Evolutionary conservation across 1,139 yeast genomes (phyloP), one percentile per base, ranked within the genome.

Genomic region (Suhomyces yuchorum): DNA sequence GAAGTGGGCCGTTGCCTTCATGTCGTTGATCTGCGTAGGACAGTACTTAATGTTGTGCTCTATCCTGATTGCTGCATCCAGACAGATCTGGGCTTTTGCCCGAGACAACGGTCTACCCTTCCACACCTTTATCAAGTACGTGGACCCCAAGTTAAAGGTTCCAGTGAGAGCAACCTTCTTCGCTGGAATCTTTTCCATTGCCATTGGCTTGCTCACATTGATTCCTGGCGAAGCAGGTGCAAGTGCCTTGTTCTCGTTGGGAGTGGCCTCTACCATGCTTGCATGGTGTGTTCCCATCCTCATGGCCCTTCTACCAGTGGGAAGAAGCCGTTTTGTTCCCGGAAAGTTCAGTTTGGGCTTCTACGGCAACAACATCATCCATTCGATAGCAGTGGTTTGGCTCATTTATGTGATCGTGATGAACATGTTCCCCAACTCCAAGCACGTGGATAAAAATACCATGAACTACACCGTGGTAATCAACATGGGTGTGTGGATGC

Each of bases 31-130:
- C 58, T 80, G 84, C 2, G 66, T 75, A 53, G 84, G 85, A 47
- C 87, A 82, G 63, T 83, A 77, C 65, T 62, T 82, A 46, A 85
- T 85, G 89, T 88, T 89, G 12, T 70, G 80, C 22, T 77, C 84
- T 1, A 71, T 79, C 30, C 61, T 75, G 37, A 73, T 76, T 32
- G 82, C 82, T 7, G 71, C 77, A 40, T 78, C 80, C 9, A 68
- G 82, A 60, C 81, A 76, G 58, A 65, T 75, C 37, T 78, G 79
- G 78, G 81, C 82, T 1, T 75, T 77, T 53, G 75, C 82, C 8
- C 68, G 75, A 59, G 75, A 70, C 51, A 71, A 70, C 50, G 74
- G 71, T 20, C 64, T 78, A 46, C 82, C 82, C 40, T 57, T 74
- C 49, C 63, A 68, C 55, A 56, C 67, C 53, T 52, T 64, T 30